Evolutionary conservation across 129 eudicot genomes (phyloP).

Genomic region (Erigeron canadensis): DNA sequence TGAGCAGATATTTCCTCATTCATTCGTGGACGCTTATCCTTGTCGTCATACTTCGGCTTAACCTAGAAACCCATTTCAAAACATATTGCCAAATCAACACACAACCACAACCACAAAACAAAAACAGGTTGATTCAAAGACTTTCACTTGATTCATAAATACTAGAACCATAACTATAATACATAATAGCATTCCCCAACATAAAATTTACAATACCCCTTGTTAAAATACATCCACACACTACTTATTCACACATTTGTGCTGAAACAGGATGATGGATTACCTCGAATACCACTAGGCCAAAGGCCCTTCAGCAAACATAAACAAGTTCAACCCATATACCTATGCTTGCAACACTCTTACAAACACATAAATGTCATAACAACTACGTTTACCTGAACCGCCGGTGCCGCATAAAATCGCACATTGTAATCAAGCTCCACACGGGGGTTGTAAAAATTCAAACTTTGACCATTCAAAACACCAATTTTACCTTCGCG

Average conservation of each 20-base stretch:
- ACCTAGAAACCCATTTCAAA: constrained; percentile 29
- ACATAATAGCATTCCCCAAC: too few relatives aligned
- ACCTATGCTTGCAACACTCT: background rate
- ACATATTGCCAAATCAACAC: background rate
- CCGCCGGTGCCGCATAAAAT: constrained; percentile 54
- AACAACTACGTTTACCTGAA: constrained; percentile 40
- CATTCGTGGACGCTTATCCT: constrained; percentile 48
- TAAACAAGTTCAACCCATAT: constrained; percentile 6
- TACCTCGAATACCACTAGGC: too few relatives aligned
- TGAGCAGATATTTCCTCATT: constrained; percentile 54
- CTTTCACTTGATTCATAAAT: background rate
- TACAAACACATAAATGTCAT: background rate
- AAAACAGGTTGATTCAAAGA: background rate
- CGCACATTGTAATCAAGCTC: constrained; percentile 39
- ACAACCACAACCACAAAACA: background rate
- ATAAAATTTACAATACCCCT: background rate
- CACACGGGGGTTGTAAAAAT: constrained; percentile 16
- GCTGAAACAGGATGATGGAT: too few relatives aligned
- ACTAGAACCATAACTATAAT: background rate
- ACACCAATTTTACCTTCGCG: constrained; percentile 11
- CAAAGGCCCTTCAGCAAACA: background rate
- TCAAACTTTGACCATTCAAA: constrained; percentile 18
- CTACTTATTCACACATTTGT: too few relatives aligned
- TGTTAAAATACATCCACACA: background rate
- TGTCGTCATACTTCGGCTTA: constrained; percentile 45